phyloP scores from a whole-genome alignment of 2,329 filamentous ascomycete genomes.

The Trichoderma polysporum region DNA sequence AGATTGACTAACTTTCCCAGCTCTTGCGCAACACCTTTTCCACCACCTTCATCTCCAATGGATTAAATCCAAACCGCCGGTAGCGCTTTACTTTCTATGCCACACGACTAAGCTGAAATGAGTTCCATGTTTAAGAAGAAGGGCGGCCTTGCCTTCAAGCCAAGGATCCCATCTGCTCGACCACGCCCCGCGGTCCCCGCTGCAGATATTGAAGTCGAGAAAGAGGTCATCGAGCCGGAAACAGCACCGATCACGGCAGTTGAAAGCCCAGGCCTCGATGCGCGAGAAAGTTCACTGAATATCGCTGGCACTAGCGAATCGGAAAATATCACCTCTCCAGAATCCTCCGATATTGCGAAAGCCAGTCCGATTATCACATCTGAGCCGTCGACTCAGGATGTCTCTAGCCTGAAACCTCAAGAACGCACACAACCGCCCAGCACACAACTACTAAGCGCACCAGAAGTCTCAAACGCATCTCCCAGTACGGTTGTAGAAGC shows the following conservation, averaged over 20 bases:
- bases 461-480: not conserved
- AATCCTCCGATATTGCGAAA: not conserved
- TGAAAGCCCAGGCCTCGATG: not conserved
- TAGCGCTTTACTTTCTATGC: not conserved
- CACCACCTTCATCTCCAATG: not conserved
- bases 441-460: not conserved
- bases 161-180: slow-evolving; percentile 62
- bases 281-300: not conserved
- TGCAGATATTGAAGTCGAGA: slow-evolving; percentile 25
- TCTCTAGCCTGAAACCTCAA: not conserved
- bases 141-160: slow-evolving; percentile 64
- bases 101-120: slow-evolving; percentile 44
- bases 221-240: slow-evolving; percentile 6
- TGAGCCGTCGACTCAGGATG: not conserved
- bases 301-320: slow-evolving; percentile 4
- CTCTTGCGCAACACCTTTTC: not conserved
- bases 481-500: not conserved
- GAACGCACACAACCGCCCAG: not conserved
- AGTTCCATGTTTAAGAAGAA: slow-evolving; percentile 69
- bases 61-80: not conserved
- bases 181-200: slow-evolving; percentile 46
- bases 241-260: not conserved
- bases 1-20: not conserved
- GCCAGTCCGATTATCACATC: not conserved
- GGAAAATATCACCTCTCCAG: not conserved